Base-by-base conservation (phyloP, 2,329 filamentous ascomycete genomes). In the Pseudogymnoascus sp. region DNA sequence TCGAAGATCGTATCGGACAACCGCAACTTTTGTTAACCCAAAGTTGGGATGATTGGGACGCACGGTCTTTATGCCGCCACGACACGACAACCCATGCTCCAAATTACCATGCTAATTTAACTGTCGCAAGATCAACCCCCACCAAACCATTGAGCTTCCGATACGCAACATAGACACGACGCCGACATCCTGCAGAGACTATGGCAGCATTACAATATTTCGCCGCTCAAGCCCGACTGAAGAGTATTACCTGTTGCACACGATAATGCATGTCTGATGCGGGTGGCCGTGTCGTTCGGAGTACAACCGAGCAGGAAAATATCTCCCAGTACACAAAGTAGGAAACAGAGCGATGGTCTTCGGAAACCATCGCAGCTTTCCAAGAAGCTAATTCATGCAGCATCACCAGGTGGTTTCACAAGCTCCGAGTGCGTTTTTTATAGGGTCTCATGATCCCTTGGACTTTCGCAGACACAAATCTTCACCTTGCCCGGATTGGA, bases 351-450 rank as follows among this genome's bases (percentile, higher is more conserved):
- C 23, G 11, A 31, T 53, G 23, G 46, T 53, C 14, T 31, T 14
- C 8, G 46, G 46, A 31, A 53, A 53, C 7, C 46, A 53, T 53
- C 23, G 7, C 14, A 10, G 18, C 23, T 25, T 53, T 23, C 46
- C 46, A 53, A 53, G 46, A 53, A 53, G 46, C 46, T 53, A 53
- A 53, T 53, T 53, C 23, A 53, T 53, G 46, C 46, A 11, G 46
- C 46, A 53, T 53, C 23, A 31, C 23, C 23, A 53, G 11, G 46
- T 53, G 46, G 23, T 53, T 31, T 53, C 46, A 53, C 46, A 53
- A 53, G 46, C 23, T 53, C 14, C 23, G 8, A 53, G 23, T 31
- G 46, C 23, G 8, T 28, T 53, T 53, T 53, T 53, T 5, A 53
- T 53, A 31, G 23, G 46, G 46, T 53, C 46, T 8, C 46, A 53